Base-by-base conservation (phyloP, 768 basidiomycete genomes). In the Rhizopogon vesiculosus region DNA sequence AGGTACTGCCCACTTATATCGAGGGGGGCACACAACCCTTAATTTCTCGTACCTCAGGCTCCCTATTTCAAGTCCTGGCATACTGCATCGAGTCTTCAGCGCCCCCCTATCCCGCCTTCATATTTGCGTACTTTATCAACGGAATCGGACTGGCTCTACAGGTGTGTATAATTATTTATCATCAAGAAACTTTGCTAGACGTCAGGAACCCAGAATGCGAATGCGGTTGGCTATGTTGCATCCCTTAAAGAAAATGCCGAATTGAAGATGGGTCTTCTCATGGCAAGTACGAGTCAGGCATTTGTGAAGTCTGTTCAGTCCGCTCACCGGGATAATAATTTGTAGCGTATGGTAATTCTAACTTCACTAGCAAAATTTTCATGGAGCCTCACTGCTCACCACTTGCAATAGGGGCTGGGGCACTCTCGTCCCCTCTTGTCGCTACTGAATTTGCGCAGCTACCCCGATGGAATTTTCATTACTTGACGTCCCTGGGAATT, bases 401-500 rank as follows among this genome's bases (percentile, higher is more conserved):
- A 39, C 31, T 33, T 33, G n/a, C 25, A 29, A 19, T 52, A 89
- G 87, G 88, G 18, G 70, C 78, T 0, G 88, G 88, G 1, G 87
- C 87, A 2, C 71, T 89, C 9, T 74, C 74, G 7, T 69, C 91
- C 0, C 93, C 93, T 3, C 77, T 95, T 16, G 82, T 87, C 0
- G 80, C 92, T 0, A 95, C 93, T 0, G 88, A 92, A 55, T 94
- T 95, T 60, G 76, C 89, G 0, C 81, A 83, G 54, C 62, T 81
- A 22, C 67, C 59, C 0, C 77, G 72, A 35, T 93, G 91, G 92
- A 88, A 85, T 1, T 86, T 88, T 66, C 87, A 93, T 66, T 94
- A 85, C 63, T 75, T 93, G 8, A 73, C 73, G 1, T 90, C 89
- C 0, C 69, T 93, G 0, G 86, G 82, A 1, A 59, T 94, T n/a